Base-by-base conservation (phyloP, 1,284 basidiomycete genomes). In the Chiua sp. region DNA sequence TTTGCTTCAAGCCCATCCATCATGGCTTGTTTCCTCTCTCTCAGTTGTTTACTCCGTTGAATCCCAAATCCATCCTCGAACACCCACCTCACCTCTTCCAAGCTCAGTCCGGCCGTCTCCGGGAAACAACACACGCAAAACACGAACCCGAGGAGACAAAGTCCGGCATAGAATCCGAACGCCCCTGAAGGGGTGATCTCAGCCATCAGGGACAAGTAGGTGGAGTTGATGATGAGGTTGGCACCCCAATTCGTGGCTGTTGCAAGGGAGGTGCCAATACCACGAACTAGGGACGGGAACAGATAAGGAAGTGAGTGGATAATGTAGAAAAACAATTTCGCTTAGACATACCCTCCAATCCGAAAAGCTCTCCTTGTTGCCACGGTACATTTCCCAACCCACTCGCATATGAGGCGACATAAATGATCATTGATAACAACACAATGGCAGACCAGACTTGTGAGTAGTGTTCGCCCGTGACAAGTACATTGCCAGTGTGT, bases 321-420 rank as follows among this genome's bases (percentile, higher is more conserved):
- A 23, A 39, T 20, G 13, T 15, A 54, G 32, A 5, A 55, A 20
- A 30, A 39, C 4, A 20, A 11, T 7, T 4, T n/a, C 37, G 37
- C 37, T 18, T 39, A 39, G 7, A 39, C 32, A 51, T 47, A 84
- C 86, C 85, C 78, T 92, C 90, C 32, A 92, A 82, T 12, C 80
- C 81, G 75, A 94, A 94, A 30, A 94, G 82, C 72, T 94, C 92
- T 61, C 91, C 91, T 72, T 94, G 92, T 69, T 93, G 91, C 92
- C 92, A 94, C 0, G 93, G 92, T 1, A 94, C 89, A 69, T 93
- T 94, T 0, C 83, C 83, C 11, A 91, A 75, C 1, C 91, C 90
- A 1, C 85, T 90, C 0, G 91, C 93, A 70, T 94, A 95, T 8
- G 88, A 91, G 2, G 90, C 90, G 32, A 94, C 91, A 75, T 90